Evolutionary conservation across 2,329 filamentous ascomycete species (phyloP).

Genomic region (Monilinia laxa): DNA sequence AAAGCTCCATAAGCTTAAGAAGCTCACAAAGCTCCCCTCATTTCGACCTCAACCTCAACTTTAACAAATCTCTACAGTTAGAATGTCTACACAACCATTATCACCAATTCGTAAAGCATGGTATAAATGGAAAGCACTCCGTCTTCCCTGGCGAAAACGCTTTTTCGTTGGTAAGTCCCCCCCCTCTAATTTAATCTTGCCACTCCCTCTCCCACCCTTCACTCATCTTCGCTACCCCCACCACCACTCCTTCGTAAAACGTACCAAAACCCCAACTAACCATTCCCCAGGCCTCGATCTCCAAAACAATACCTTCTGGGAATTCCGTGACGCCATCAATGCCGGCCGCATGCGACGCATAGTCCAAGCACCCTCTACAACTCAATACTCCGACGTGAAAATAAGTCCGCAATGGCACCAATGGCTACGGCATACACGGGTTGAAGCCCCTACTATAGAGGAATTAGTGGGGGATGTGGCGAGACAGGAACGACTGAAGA

Average conservation of each 20-base stretch:
- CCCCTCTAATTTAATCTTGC: slow-evolving; percentile 4
- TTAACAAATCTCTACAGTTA: not conserved
- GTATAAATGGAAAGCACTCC: slow-evolving; percentile 62
- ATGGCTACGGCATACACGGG: slow-evolving; percentile 63
- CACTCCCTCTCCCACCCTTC: not conserved
- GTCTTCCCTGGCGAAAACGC: slow-evolving; percentile 61
- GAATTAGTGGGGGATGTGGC: slow-evolving; percentile 57
- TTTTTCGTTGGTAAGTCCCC: slow-evolving; percentile 55
- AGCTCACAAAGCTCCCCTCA: not conserved
- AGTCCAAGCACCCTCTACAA: slow-evolving; percentile 56
- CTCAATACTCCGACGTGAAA: slow-evolving; percentile 54
- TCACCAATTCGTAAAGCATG: slow-evolving; percentile 43
- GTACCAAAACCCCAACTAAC: not conserved
- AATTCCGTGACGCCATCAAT: slow-evolving; percentile 53
- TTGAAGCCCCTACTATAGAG: slow-evolving; percentile 52
- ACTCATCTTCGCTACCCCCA: not conserved
- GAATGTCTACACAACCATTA: slow-evolving; percentile 32
- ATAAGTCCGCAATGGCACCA: slow-evolving; percentile 67
- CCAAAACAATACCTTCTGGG: slow-evolving; percentile 67
- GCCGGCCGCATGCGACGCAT: slow-evolving; percentile 58
- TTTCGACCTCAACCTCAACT: not conserved
- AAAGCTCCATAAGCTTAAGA: not conserved
- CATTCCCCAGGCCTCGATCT: slow-evolving; percentile 57
- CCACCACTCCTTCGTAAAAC: not conserved
- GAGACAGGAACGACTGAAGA: slow-evolving; percentile 54